Base-by-base conservation (phyloP, 1,284 basidiomycete species). In the Tilletia horrida region DNA sequence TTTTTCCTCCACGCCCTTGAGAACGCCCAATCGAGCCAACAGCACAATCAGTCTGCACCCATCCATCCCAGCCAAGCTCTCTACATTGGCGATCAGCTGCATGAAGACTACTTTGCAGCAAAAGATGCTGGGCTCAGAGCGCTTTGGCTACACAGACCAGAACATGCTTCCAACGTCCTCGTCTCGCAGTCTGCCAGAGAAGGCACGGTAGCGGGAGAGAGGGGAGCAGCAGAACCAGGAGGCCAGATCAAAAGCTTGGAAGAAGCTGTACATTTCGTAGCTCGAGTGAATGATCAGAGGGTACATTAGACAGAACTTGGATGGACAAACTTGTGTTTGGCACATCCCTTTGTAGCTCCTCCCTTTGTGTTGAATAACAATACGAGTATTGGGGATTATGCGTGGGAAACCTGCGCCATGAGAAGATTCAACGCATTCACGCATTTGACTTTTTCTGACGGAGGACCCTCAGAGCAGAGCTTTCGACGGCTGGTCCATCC, bases 81-180 rank as follows among this genome's bases (percentile, higher is more conserved):
- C 16, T 76, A 74, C 64, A 71, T 76, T 2, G 74, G 74, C 43
- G 73, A 76, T 35, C 74, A 76, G 62, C 67, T 76, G 8, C 42
- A 72, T 21, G 73, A 76, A 65, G 74, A 76, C 42, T 74, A 73
- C 25, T 72, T 71, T 71, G 74, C 68, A 0, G 71, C 74, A 9
- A 68, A 67, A 25, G 66, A 71, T 21, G 73, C 71, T 14, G 71
- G 71, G 9, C 62, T 74, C 0, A 67, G 71, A 64, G 69, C 73
- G 0, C 66, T 69, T 3, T 76, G 74, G 74, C 48, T 76, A 2
- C 21, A 45, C 8, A n/a, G 61, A 7, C 55, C 27, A 35, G 55
- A 13, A 29, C 14, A 13, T 16, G 29, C 16, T 25, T 59, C 55
- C 29, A 31, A 59, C 27, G 27, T 31, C 9, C 29, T 27, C n/a